These are phyloP conservation scores for Ganoderma lucidum DNA, from an alignment of 1,284 basidiomycete genomes.

Conservation along the genomic window DNA sequence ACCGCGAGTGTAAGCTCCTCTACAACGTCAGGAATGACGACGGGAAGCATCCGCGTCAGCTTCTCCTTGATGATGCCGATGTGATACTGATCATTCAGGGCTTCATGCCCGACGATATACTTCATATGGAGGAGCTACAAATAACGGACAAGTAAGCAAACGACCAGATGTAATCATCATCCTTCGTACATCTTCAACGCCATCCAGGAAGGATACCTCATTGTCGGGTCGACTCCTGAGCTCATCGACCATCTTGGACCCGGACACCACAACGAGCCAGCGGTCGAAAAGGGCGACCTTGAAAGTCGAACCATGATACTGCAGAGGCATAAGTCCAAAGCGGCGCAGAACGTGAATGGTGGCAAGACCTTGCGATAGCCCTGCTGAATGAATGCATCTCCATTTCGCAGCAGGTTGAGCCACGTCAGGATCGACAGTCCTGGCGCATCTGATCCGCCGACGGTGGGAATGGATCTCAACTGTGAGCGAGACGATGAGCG, in stretches of 20 bases:
- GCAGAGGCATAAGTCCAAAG: neutral
- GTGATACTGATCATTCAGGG: slow-evolving; percentile 37
- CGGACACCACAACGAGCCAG: slow-evolving; percentile 41
- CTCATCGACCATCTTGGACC: slow-evolving; percentile 38
- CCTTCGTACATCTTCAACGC: slow-evolving; percentile 38
- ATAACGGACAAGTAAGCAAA: neutral
- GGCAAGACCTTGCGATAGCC: slow-evolving; percentile 47
- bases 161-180: neutral
- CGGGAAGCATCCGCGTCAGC: slow-evolving; percentile 35
- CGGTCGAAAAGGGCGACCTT: slow-evolving; percentile 47
- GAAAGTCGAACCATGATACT: slow-evolving; percentile 33
- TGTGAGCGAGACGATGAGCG: slow-evolving; percentile 1
- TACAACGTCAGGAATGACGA: slow-evolving; percentile 36
- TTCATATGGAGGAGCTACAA: slow-evolving; percentile 23
- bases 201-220: slow-evolving; percentile 38
- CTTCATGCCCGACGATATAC: slow-evolving; percentile 36
- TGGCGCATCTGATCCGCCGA: slow-evolving; percentile 36
- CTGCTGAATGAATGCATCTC: slow-evolving; percentile 20
- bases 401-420: slow-evolving; percentile 19
- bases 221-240: slow-evolving; percentile 42
- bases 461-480: slow-evolving; percentile 38
- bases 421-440: slow-evolving; percentile 39
- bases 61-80: slow-evolving; percentile 37
- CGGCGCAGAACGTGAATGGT: neutral
- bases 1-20: slow-evolving; percentile 39